Percentiles rank a stretch among this genome's conserved stretches.
Evolutionary conservation across 2,329 filamentous ascomycete genomes (phyloP).

Genomic region (Penicillium hesseltinei): DNA sequence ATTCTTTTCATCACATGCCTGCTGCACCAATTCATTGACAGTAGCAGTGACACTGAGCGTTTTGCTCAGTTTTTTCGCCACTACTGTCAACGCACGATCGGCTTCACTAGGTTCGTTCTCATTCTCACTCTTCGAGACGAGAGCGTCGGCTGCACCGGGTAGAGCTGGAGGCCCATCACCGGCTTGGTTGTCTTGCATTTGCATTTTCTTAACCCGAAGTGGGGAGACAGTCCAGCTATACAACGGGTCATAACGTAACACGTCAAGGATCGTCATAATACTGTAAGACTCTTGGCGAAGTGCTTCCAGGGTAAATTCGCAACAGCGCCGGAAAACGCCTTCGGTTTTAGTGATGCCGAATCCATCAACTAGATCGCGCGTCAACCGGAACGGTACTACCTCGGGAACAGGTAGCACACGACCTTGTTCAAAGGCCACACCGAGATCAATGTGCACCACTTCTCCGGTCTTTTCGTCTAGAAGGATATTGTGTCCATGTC

Average conservation of each 20-base stretch:
- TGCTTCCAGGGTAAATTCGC: constrained; percentile 94
- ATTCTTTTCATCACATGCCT: constrained; percentile 90
- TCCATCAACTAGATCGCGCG: constrained; percentile 90
- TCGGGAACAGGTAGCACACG: constrained; percentile 94
- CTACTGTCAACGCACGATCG: constrained; percentile 84
- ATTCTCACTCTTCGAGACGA: constrained; percentile 38
- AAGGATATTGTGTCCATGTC: constrained; percentile 95
- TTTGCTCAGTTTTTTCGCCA: constrained; percentile 94
- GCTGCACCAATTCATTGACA: constrained; percentile 94
- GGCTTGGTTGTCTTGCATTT: constrained; percentile 61
- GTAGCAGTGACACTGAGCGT: constrained; percentile 90
- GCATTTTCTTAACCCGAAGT: constrained; percentile 64
- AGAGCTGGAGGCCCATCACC: constrained; percentile 39
- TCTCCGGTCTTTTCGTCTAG: constrained; percentile 87
- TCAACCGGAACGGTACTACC: constrained; percentile 91
- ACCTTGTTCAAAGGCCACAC: constrained; percentile 95
- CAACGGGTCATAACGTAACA: constrained; percentile 94
- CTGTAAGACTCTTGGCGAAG: constrained; percentile 92
- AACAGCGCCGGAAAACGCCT: constrained; percentile 95
- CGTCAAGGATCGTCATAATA: constrained; percentile 98
- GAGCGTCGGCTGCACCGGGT: constrained; percentile 32
- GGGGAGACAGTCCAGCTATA: constrained; percentile 92
- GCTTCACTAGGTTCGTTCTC: constrained; percentile 71
- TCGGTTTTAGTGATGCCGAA: constrained; percentile 96
- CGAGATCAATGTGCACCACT: constrained; percentile 94